Evolutionary conservation across 73 alveolate genomes (phyloP).

Genomic region (Paramecium bursaria): DNA sequence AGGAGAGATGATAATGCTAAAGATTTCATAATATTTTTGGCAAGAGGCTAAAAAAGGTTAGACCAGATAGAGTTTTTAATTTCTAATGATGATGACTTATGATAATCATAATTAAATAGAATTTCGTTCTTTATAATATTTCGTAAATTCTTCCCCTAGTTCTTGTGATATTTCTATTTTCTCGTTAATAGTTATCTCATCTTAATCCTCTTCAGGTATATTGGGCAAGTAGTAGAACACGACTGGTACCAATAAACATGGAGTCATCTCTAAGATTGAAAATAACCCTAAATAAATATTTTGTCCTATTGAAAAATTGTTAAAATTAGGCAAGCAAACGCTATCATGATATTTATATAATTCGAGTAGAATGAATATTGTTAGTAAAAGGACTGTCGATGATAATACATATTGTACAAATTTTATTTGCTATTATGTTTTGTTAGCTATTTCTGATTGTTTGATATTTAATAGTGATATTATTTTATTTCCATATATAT

Average conservation of each 20-base stretch:
- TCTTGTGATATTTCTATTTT: too few species aligned
- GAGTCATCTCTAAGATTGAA: conserved; percentile 46
- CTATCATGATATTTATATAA: too few species aligned
- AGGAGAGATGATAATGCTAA: too few species aligned
- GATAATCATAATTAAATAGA: too few species aligned
- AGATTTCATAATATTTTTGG: too few species aligned
- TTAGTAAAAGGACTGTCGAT: not conserved
- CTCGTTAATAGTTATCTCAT: too few species aligned
- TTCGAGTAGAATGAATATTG: conserved; percentile 7
- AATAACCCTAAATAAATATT: conserved; percentile 20
- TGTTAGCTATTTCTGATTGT: not conserved
- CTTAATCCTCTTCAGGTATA: too few species aligned
- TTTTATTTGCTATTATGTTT: conserved; percentile 14
- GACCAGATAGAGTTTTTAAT: too few species aligned
- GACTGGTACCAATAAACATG: conserved; percentile 36
- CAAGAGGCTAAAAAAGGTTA: too few species aligned
- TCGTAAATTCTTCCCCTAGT: too few species aligned
- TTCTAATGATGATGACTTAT: too few species aligned
- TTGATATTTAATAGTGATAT: not conserved
- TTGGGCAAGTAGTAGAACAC: conserved; percentile 23
- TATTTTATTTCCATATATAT: conserved; percentile 15
- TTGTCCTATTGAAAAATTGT: conserved; percentile 4
- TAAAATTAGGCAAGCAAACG: not conserved
- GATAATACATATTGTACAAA: not conserved
- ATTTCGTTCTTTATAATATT: too few species aligned